Percentiles rank a stretch among this genome's conserved stretches.
Evolutionary conservation across 2,329 filamentous ascomycete genomes (phyloP).

Genomic region (Alternaria longipes): DNA sequence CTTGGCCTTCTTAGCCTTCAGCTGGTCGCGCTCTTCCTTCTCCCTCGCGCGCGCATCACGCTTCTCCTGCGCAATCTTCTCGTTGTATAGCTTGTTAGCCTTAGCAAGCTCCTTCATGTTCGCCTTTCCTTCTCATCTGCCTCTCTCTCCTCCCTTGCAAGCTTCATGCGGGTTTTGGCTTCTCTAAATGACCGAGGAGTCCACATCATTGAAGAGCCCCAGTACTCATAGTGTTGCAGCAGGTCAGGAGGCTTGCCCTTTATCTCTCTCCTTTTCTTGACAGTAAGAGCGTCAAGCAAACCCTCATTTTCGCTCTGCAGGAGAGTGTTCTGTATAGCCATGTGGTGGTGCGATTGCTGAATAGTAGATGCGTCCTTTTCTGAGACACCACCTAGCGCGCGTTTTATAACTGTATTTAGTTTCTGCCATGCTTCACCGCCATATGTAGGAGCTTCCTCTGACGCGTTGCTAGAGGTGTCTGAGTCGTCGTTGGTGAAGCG

Average conservation of each 20-base stretch:
- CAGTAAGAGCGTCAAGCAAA: neutral
- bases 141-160: neutral
- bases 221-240: conserved; percentile 1
- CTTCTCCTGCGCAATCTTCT: neutral
- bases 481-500: neutral
- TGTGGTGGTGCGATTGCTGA: neutral
- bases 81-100: neutral
- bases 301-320: neutral
- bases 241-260: neutral
- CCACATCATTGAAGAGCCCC: neutral
- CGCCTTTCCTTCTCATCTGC: neutral
- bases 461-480: neutral
- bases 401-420: neutral
- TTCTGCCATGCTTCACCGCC: neutral
- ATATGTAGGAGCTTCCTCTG: neutral
- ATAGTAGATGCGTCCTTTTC: neutral
- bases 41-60: no score
- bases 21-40: neutral
- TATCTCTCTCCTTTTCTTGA: neutral
- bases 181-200: neutral
- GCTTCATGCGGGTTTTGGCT: neutral
- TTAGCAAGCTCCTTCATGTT: neutral
- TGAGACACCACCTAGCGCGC: neutral
- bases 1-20: neutral
- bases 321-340: neutral